Evolutionary conservation across 805 yeast genomes (phyloP), one percentile per base, ranked within the genome.

Genomic region (Hanseniaspora opuntiae): DNA sequence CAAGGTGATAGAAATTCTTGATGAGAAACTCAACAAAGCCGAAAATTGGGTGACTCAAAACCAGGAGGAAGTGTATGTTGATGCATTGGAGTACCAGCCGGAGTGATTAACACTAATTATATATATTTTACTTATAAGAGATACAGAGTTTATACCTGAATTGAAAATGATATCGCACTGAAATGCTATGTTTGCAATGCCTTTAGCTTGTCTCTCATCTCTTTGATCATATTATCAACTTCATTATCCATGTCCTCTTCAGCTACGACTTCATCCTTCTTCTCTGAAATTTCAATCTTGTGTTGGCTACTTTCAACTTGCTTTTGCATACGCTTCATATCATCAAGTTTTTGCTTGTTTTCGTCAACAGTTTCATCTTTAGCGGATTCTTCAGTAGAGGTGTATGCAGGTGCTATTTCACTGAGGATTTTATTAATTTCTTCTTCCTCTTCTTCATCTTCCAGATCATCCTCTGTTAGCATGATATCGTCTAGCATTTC

Each of bases 401-500:
- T 42, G 11, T 36, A 22, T 9, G 42, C 48, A 4, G 51, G 53
- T 16, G 75, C 66, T 61, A 72, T 68, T 56, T 71, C 71, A 20
- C 72, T 68, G 41, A 81, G 67, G 24, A 86, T 78, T 64, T 78
- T 77, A 56, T 83, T 78, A 20, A 86, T 81, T 60, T 76, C 79
- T 57, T 79, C 84, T 19, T 81, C 82, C 53, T 84, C 90, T 41
- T 73, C 73, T 53, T 76, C 82, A 41, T 77, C 74, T 54, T 84
- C 90, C 42, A 77, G 74, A 56, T 79, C 85, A 19, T 76, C 82
- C 32, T 81, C 86, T 20, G 76, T 81, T 55, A 78, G 68, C 48
- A 73, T 68, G 57, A 86, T 80, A 63, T 93, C 99, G 55, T 85
- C 87, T 64, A 89, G 82, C 97, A 93, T 93, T 64, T 93, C 98